A percentile compares a stretch with the other conserved stretches of the same genome.
Evolutionary conservation across 305 asterid species (phyloP).

Genomic region (Fraxinus latifolia): DNA sequence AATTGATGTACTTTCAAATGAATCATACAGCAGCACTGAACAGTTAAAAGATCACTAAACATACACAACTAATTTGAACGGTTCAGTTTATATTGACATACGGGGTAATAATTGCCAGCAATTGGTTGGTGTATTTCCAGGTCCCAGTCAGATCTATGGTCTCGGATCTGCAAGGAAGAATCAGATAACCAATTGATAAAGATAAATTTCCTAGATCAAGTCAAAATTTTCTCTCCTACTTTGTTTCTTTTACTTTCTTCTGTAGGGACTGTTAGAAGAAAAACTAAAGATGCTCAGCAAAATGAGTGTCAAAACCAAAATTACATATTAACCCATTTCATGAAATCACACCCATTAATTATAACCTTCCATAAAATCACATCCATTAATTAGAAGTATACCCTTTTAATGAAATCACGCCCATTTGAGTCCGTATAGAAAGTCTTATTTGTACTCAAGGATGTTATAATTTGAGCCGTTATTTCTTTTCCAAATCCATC

Average conservation of each 20-base stretch:
- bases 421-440: slow-evolving; percentile 84
- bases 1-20: neutral
- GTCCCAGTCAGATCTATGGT: slow-evolving; percentile 73
- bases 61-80: slow-evolving; percentile 17
- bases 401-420: slow-evolving; percentile 76
- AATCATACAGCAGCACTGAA: slow-evolving; percentile 14
- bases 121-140: slow-evolving; percentile 65
- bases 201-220: slow-evolving; percentile 8
- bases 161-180: slow-evolving; percentile 50
- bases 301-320: slow-evolving; percentile 15
- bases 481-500: slow-evolving; percentile 84
- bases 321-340: slow-evolving; percentile 44
- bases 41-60: slow-evolving; percentile 14
- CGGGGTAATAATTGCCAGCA: slow-evolving; percentile 87
- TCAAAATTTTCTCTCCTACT: slow-evolving; percentile 1
- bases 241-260: neutral
- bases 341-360: slow-evolving; percentile 61
- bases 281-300: neutral
- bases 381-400: slow-evolving; percentile 45
- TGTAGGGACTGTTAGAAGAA: neutral
- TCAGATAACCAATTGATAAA: slow-evolving; percentile 14
- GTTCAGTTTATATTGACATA: slow-evolving; percentile 34
- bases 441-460: slow-evolving; percentile 55
- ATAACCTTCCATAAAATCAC: slow-evolving; percentile 70
- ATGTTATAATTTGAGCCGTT: slow-evolving; percentile 54